Evolutionary conservation across 768 basidiomycete species (phyloP).

Genomic region (Suillus cothurnatus): DNA sequence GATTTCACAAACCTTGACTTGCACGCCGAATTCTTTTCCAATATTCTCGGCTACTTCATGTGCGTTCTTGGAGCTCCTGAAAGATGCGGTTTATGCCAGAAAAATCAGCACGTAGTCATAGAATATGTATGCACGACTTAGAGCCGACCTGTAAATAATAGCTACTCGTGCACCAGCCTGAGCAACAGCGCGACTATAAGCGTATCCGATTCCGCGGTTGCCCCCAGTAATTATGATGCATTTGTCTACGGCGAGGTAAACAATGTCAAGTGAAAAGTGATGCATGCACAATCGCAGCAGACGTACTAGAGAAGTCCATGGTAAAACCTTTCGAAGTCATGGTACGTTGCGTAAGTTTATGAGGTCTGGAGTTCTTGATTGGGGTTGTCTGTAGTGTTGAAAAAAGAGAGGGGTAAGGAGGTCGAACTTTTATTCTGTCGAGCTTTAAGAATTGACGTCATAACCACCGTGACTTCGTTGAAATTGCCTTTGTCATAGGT

Average conservation of each 20-base stretch:
- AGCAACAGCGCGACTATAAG: conserved; percentile 54
- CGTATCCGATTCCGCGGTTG: conserved; percentile 61
- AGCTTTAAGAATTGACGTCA: background rate
- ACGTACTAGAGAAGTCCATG: background rate
- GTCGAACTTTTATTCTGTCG: background rate
- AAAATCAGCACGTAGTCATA: background rate
- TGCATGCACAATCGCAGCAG: background rate
- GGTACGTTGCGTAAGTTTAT: background rate
- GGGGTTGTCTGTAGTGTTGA: background rate
- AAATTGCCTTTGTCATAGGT: background rate
- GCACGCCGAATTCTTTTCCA: conserved; percentile 47
- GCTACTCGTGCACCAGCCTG: conserved; percentile 60
- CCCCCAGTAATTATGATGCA: conserved; percentile 64
- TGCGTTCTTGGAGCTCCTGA: conserved; percentile 51
- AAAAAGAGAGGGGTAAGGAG: background rate
- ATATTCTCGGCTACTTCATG: conserved; percentile 49
- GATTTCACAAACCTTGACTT: conserved; percentile 34
- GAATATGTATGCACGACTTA: background rate
- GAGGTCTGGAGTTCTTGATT: background rate
- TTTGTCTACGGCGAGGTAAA: conserved; percentile 35
- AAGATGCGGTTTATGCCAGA: background rate
- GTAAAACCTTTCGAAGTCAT: background rate
- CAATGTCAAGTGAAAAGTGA: background rate
- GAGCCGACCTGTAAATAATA: conserved; percentile 55
- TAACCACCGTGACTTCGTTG: background rate